Conservation (phyloP, 441 rosid species). For the Brassica balearica region DNA sequence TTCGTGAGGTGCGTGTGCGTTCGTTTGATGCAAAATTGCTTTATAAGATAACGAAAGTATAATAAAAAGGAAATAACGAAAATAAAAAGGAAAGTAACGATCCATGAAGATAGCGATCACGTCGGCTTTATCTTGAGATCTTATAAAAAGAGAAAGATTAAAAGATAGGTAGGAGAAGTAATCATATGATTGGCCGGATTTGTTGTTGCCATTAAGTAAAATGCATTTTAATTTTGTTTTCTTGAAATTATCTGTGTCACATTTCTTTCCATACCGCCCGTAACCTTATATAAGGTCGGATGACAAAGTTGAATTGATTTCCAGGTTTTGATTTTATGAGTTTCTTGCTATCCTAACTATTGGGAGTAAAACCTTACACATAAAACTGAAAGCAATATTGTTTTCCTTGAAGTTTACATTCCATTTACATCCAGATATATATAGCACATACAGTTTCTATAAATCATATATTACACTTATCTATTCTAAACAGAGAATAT, state of each 20-base stretch:
- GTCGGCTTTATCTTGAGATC: constrained; percentile 38
- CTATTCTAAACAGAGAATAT: neutral
- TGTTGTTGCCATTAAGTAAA: constrained; percentile 25
- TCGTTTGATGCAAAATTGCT: constrained; percentile 27
- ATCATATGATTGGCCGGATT: constrained; percentile 35
- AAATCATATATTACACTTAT: neutral
- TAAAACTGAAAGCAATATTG: neutral
- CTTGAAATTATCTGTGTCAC: constrained; percentile 1
- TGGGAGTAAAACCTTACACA: neutral
- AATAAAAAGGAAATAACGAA: neutral
- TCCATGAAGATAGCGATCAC: constrained; percentile 44
- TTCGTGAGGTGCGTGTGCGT: constrained; percentile 26
- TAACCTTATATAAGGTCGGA: constrained; percentile 19
- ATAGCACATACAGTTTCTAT: neutral
- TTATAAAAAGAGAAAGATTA: constrained; percentile 32
- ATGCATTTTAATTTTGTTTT: constrained; percentile 7
- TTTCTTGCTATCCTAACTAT: neutral
- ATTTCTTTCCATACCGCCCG: constrained; percentile 26
- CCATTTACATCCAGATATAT: neutral
- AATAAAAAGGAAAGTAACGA: neutral
- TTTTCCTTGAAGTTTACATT: neutral
- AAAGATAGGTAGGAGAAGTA: constrained; percentile 37
- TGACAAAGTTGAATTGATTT: neutral
- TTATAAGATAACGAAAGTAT: constrained; percentile 6
- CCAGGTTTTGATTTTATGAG: neutral